A percentile compares a stretch with the other conserved stretches of the same genome.
Conservation (phyloP, 805 yeast genomes). For the Starmera amethionina region DNA sequence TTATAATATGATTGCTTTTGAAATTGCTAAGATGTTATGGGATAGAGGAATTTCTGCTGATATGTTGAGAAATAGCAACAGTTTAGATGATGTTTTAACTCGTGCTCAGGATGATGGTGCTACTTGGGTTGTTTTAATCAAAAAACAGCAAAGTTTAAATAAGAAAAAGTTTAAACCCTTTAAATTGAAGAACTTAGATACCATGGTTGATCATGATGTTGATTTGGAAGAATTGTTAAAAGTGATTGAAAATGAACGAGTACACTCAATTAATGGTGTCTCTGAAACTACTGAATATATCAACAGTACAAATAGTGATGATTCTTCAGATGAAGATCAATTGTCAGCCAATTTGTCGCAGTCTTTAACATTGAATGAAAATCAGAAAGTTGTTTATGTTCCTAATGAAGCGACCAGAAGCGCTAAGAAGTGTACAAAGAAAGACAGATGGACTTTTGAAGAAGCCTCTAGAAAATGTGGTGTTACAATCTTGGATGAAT, state of each 20-base stretch:
- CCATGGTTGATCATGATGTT: constrained; percentile 60
- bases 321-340: constrained; percentile 13
- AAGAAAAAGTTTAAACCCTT: constrained; percentile 66
- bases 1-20: constrained; percentile 35
- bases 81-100: constrained; percentile 55
- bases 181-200: constrained; percentile 53
- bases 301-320: constrained; percentile 5
- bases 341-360: constrained; percentile 13
- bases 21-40: constrained; percentile 63
- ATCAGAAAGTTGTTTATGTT: constrained; percentile 56
- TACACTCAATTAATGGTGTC: not conserved
- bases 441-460: constrained; percentile 69
- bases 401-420: constrained; percentile 78
- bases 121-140: constrained; percentile 68
- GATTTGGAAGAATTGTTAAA: constrained; percentile 56
- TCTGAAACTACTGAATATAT: constrained; percentile 1
- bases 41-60: constrained; percentile 72
- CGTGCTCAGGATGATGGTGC: constrained; percentile 63
- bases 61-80: constrained; percentile 32
- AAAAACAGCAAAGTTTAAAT: constrained; percentile 40
- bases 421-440: constrained; percentile 61
- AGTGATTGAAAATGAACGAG: constrained; percentile 23
- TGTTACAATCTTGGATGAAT: constrained; percentile 37
- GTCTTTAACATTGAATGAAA: constrained; percentile 20
- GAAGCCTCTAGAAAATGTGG: constrained; percentile 62